Evolutionary conservation across 257 asterid species (phyloP).

Genomic region (Phtheirospermum japonicum): DNA sequence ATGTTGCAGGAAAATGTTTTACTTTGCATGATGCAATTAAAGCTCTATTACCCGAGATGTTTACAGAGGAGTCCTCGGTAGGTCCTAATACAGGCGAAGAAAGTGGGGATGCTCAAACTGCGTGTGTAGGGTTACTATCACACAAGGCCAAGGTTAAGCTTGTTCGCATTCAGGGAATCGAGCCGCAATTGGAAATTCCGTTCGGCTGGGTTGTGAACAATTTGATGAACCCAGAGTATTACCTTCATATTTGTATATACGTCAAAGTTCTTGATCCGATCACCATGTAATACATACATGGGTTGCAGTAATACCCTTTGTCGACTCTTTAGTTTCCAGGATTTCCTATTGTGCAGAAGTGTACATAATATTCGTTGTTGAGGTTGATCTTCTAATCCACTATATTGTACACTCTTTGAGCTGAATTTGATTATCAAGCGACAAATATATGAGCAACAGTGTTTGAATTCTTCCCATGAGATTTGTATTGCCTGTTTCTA

Average conservation of each 20-base stretch:
- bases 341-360: background rate
- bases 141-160: constrained; percentile 59
- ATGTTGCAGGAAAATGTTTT: constrained; percentile 62
- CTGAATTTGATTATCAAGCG: too few relatives aligned
- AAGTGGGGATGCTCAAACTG: constrained; percentile 33
- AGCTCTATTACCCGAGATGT: constrained; percentile 67
- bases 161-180: constrained; percentile 87
- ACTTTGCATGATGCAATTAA: constrained; percentile 75
- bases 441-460: too few relatives aligned
- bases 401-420: too few relatives aligned
- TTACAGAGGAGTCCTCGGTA: constrained; percentile 35
- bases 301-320: background rate
- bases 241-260: constrained; percentile 84
- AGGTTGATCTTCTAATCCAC: too few relatives aligned
- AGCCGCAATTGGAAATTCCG: constrained; percentile 82
- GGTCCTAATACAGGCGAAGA: constrained; percentile 28
- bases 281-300: constrained; percentile 32
- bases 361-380: constrained; percentile 20
- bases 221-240: constrained; percentile 91
- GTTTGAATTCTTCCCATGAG: too few relatives aligned
- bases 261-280: constrained; percentile 51
- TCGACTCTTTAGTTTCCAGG: background rate
- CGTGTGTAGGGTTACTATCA: constrained; percentile 30
- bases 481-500: too few relatives aligned
- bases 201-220: constrained; percentile 90